A percentile compares a stretch with the other conserved stretches of the same genome.
phyloP scores from a whole-genome alignment of 1,284 basidiomycete genomes.

The Rhodofomes roseus region DNA sequence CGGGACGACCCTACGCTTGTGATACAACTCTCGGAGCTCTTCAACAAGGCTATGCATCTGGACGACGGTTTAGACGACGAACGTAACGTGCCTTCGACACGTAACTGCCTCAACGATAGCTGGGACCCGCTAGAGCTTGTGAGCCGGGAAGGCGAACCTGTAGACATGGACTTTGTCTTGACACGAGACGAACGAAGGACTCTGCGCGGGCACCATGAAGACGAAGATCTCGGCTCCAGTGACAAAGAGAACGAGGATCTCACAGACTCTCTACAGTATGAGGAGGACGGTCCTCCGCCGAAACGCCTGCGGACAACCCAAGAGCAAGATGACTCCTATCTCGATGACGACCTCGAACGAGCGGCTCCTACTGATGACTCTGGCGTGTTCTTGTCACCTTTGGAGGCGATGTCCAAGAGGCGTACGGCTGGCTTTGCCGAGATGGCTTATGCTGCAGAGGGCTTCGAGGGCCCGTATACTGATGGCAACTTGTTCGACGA shows the following conservation, averaged over 20 bases:
- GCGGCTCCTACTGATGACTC: conserved; percentile 16
- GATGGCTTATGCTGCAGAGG: conserved; percentile 20
- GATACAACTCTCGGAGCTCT: not conserved
- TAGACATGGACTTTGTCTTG: conserved; percentile 12
- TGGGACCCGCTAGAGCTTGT: not conserved
- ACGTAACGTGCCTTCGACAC: not conserved
- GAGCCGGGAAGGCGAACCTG: not conserved
- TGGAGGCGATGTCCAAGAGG: not conserved
- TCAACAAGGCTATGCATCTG: not conserved
- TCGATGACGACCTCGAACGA: not conserved
- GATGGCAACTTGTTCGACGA: conserved; percentile 24
- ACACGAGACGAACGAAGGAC: conserved; percentile 21
- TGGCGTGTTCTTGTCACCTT: conserved; percentile 16
- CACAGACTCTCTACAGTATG: not conserved
- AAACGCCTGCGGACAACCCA: conserved; percentile 13
- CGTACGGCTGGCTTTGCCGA: conserved; percentile 10
- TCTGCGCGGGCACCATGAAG: conserved; percentile 5
- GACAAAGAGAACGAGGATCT: conserved; percentile 7
- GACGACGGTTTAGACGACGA: not conserved
- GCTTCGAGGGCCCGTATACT: conserved; percentile 19
- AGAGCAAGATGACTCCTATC: not conserved
- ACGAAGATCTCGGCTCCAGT: conserved; percentile 8
- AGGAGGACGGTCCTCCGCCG: not conserved
- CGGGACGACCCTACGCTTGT: not conserved
- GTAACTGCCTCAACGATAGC: not conserved